Percentiles rank a stretch among this genome's conserved stretches.
Conservation (phyloP, 148 eudicot genomes). For the Drosera capensis region DNA sequence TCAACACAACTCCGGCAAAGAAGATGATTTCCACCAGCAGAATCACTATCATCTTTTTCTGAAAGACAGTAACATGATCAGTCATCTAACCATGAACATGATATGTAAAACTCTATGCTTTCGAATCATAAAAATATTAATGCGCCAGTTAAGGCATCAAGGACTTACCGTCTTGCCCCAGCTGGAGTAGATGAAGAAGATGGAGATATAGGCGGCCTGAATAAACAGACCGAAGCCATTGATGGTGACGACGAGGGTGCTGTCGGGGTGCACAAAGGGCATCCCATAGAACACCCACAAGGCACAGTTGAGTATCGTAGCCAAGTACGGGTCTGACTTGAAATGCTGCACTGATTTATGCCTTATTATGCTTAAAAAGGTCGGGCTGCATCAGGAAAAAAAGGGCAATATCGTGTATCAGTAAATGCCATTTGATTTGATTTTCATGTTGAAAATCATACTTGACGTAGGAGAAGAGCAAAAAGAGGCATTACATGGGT, state of each 20-base stretch:
- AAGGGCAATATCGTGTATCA: background rate
- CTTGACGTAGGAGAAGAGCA: too few species aligned
- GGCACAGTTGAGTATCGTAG: constrained; percentile 50
- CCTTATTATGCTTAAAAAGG: constrained; percentile 35
- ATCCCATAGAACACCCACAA: constrained; percentile 68
- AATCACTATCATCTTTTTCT: constrained; percentile 24
- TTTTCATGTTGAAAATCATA: too few species aligned
- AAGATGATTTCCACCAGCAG: constrained; percentile 22
- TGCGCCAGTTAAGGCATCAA: background rate
- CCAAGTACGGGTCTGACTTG: constrained; percentile 57
- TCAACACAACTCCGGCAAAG: constrained; percentile 10
- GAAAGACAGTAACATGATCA: background rate
- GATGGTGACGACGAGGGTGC: constrained; percentile 53
- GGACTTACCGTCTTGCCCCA: constrained; percentile 31
- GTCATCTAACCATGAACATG: background rate
- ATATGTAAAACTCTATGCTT: background rate
- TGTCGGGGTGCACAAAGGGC: constrained; percentile 57
- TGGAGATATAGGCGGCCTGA: constrained; percentile 25
- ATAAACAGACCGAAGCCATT: constrained; percentile 41
- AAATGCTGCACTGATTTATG: constrained; percentile 52
- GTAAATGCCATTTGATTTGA: background rate
- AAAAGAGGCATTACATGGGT: background rate
- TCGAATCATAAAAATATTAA: background rate
- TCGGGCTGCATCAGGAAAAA: constrained; percentile 30
- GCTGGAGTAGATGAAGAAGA: constrained; percentile 44